Evolutionary conservation across 2,329 filamentous ascomycete genomes (phyloP).

Genomic region (Thermothelomyces thermophilus): DNA sequence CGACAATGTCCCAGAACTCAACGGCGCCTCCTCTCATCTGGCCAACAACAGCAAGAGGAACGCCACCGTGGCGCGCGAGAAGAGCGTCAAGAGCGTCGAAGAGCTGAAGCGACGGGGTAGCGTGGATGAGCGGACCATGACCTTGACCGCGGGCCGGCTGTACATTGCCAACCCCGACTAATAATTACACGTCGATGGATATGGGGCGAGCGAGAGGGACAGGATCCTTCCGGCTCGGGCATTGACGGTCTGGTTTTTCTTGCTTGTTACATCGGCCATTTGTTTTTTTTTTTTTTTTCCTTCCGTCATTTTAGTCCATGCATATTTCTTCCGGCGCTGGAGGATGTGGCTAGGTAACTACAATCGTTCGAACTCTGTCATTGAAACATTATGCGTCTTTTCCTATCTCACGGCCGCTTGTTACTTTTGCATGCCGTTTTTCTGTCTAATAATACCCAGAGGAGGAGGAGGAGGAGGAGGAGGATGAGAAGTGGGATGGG

Average conservation of each 20-base stretch:
- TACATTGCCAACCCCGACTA: constrained; percentile 83
- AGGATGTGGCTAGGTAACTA: constrained; percentile 1
- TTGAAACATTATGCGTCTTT: neutral
- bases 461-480: too few species aligned
- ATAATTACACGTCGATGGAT: constrained; percentile 17
- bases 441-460: constrained; percentile 7
- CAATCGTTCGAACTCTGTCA: constrained; percentile 2
- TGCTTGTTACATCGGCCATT: too few species aligned
- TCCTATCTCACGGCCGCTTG: neutral
- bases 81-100: constrained; percentile 60
- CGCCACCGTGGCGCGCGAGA: constrained; percentile 54
- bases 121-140: constrained; percentile 75
- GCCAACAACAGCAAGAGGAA: constrained; percentile 54
- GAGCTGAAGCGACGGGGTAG: constrained; percentile 71
- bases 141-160: constrained; percentile 64
- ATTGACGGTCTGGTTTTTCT: neutral
- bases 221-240: neutral
- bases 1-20: constrained; percentile 54
- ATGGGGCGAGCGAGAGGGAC: neutral
- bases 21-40: constrained; percentile 39
- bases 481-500: too few species aligned
- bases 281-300: neutral
- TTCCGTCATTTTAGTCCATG: neutral
- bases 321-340: constrained; percentile 5
- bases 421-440: neutral